These are phyloP conservation scores for Brassica juncea DNA, from an alignment of 345 rosid genomes.

Conservation along the genomic window DNA sequence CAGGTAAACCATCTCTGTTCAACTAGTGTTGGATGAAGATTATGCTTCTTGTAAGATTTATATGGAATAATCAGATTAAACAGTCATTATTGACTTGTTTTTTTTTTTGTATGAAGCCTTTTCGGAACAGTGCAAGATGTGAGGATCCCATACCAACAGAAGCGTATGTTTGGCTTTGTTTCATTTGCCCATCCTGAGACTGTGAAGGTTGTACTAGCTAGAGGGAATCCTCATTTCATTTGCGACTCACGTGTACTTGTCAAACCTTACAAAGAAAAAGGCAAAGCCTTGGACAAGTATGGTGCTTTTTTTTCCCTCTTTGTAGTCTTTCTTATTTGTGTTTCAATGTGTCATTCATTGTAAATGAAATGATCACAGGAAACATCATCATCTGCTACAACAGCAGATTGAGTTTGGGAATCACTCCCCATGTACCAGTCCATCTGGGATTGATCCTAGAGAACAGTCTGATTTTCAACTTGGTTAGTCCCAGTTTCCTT, in stretches of 20 bases:
- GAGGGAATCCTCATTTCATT: conserved; percentile 93
- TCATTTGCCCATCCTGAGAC: conserved; percentile 79
- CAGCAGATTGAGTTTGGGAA: conserved; percentile 59
- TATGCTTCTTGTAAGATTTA: not conserved
- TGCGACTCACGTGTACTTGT: conserved; percentile 95
- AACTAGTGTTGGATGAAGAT: not conserved
- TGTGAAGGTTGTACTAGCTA: conserved; percentile 71
- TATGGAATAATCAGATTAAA: no score
- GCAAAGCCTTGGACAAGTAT: conserved; percentile 74
- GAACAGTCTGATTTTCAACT: conserved; percentile 60
- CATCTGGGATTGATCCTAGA: conserved; percentile 63
- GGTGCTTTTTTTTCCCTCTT: not conserved
- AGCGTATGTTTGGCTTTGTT: conserved; percentile 98
- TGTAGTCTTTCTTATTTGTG: not conserved
- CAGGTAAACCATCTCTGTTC: conserved; percentile 51
- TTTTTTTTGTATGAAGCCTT: conserved; percentile 36
- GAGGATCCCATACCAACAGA: conserved; percentile 93
- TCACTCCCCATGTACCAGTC: conserved; percentile 67
- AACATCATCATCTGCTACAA: conserved; percentile 62
- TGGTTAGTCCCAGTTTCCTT: conserved; percentile 48
- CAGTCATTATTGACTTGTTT: not conserved
- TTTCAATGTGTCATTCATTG: not conserved
- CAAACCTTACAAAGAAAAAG: conserved; percentile 98
- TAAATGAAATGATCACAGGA: conserved; percentile 49
- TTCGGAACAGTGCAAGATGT: conserved; percentile 97